Evolutionary conservation across 2,329 filamentous ascomycete species (phyloP), one percentile per base, ranked within the genome.

Genomic region (Neopestalotiopsis sp.): DNA sequence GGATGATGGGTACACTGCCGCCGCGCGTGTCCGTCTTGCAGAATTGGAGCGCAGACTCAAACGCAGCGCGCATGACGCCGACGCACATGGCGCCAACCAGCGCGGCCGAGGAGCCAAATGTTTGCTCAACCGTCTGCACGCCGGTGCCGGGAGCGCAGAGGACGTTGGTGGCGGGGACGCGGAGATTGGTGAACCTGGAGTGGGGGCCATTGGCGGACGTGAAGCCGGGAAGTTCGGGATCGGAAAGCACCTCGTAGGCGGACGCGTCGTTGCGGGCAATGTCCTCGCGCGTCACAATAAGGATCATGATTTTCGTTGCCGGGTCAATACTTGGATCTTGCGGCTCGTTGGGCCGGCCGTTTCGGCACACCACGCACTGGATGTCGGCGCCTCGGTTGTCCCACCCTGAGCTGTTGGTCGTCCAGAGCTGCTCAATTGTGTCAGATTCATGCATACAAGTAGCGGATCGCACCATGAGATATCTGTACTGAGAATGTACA

Each of bases 11-110:
- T 34, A 81, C 78, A 1, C 76, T 80, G 2, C 86, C 86, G 17
- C 84, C 79, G 1, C 86, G 78, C 1, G 75, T 72, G n/a, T 88
- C 82, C 0, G 66, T 66, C 71, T 84, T 86, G 2, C 84, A 84
- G 70, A 88, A 89, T 1, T 73, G 71, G 1, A 89, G 75, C 1
- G 85, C 85, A 0, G 81, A 81, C 14, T 88, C 85, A 70, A 89
- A 89, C 0, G 83, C 81, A 0, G 83, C 81, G 0, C 86, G 81
- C 84, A 87, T 86, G 56, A 89, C 77, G 2, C 85, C 85, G 0
- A 86, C 84, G 10, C 80, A 80, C 83, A 89, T 88, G 2, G 86
- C 86, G 1, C 85, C 86, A 0, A 88, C 86, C 0, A 89, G 77
- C 1, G 83, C 82, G 1, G 85, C 86, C 24, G 73, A 78, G 13